Evolutionary conservation across 2,329 filamentous ascomycete genomes (phyloP), one percentile per base, ranked within the genome.

Genomic region (Calonectria naviculata): DNA sequence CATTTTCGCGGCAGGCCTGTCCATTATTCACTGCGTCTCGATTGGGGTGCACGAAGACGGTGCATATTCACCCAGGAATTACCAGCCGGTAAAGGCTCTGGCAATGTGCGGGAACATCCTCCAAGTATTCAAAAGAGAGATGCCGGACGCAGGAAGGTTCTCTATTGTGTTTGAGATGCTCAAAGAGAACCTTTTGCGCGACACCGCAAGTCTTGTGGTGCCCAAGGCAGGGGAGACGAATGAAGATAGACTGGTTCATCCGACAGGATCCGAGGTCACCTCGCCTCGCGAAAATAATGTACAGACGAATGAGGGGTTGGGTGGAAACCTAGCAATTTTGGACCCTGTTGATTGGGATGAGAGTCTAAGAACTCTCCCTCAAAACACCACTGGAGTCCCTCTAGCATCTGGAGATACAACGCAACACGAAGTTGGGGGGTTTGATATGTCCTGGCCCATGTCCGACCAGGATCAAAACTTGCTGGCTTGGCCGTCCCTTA

Each of bases 1-100:
- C 56, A 82, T 87, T 3, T 87, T 87, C 56, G 85, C 85, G 0
- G 84, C 85, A 3, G 85, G 85, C 0, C 68, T 87, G 0, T 83
- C 80, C 6, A 76, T 84, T 1, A 81, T 85, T 67, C 81, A 78
- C 68, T 77, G 77, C 62, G 66, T 78, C 8, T 76, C 78, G 0
- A 44, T 75, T 19, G 56, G 56, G 13, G 26, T 61, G 8, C 56
- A 61, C 17, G 36, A 61, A n/a, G 9, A 61, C 8, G 72, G 52
- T 19, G 44, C 60, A 19, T 36, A 67, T 63, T 47, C 60, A 21
- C 34, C 38, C 21, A 36, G 61, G 29, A 65, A 70, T 21, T 49
- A 26, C 28, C 62, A 61, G 24, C 61, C 68, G 2, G 68, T 34
- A 17, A 42, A 42, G 29, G 38, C 42, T 17, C 24, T 70, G 19